Percentiles rank a stretch among this genome's conserved stretches.
Conservation (phyloP, 495 filamentous ascomycete species). For the Aspergillus diversus region DNA sequence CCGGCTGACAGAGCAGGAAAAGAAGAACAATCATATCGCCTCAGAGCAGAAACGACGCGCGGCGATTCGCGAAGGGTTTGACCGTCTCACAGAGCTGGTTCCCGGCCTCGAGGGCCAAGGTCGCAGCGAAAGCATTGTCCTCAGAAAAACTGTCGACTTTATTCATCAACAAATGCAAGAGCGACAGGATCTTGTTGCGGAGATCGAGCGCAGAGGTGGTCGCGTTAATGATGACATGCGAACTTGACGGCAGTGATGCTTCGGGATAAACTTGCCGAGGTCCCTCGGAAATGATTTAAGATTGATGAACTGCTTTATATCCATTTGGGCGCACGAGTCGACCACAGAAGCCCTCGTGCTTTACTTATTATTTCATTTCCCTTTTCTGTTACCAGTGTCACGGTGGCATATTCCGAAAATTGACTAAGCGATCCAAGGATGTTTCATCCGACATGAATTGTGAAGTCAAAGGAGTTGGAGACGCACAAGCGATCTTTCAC, state of each 20-base stretch:
- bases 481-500: not conserved
- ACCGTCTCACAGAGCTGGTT: conserved; percentile 78
- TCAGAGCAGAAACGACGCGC: conserved; percentile 89
- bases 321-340: conserved; percentile 6
- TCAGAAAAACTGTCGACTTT: conserved; percentile 74
- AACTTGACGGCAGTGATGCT: conserved; percentile 27
- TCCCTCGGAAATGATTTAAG: conserved; percentile 19
- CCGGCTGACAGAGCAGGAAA: conserved; percentile 82
- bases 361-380: not conserved
- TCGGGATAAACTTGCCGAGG: conserved; percentile 20
- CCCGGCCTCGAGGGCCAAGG: conserved; percentile 83
- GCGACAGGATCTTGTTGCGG: conserved; percentile 63
- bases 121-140: conserved; percentile 81
- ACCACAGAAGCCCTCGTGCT: not conserved
- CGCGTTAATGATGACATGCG: conserved; percentile 53
- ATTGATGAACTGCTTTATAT: conserved; percentile 13
- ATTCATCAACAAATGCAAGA: conserved; percentile 67
- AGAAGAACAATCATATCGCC: conserved; percentile 88
- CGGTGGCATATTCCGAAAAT: not conserved
- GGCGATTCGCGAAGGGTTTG: conserved; percentile 85
- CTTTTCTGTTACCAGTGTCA: not conserved
- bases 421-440: not conserved
- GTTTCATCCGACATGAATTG: not conserved
- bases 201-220: conserved; percentile 63
- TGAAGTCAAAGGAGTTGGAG: not conserved